phyloP scores from a whole-genome alignment of 164 flowering plant genomes.

The Malania oleifera region DNA sequence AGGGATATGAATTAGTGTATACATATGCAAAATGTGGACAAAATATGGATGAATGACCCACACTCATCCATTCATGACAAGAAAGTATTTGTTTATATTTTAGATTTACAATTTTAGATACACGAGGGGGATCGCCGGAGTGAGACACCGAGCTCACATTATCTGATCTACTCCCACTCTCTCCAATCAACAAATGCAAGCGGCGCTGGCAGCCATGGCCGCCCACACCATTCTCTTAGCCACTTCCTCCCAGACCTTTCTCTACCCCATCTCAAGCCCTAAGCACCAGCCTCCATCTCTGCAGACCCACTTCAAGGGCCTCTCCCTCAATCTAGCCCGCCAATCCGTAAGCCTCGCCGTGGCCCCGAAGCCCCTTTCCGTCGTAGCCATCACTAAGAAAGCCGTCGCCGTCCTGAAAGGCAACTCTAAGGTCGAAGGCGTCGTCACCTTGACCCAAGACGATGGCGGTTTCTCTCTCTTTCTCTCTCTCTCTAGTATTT shows the following conservation, averaged over 20 bases:
- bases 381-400: constrained; percentile 67
- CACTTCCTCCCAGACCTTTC: constrained; percentile 17
- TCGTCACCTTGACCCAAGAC: constrained; percentile 71
- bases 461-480: constrained; percentile 42
- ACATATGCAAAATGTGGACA: too few species aligned
- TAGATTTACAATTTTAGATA: too few species aligned
- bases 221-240: constrained; percentile 39
- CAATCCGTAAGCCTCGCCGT: constrained; percentile 16
- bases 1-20: too few species aligned
- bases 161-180: background rate
- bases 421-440: constrained; percentile 66
- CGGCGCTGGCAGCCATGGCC: constrained; percentile 44
- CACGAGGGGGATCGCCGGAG: too few species aligned
- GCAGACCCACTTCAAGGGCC: constrained; percentile 38
- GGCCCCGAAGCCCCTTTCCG: constrained; percentile 29
- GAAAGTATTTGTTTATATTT: too few species aligned
- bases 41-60: too few species aligned
- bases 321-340: constrained; percentile 31
- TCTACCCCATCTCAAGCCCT: constrained; percentile 20
- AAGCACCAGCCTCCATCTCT: constrained; percentile 11
- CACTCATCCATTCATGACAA: too few species aligned
- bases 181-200: constrained; percentile 21
- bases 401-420: constrained; percentile 92
- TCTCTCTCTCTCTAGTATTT: background rate
- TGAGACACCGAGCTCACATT: background rate